phyloP scores from a whole-genome alignment of 108 stramenopile species.

The Cyclostephanos invisitatus region DNA sequence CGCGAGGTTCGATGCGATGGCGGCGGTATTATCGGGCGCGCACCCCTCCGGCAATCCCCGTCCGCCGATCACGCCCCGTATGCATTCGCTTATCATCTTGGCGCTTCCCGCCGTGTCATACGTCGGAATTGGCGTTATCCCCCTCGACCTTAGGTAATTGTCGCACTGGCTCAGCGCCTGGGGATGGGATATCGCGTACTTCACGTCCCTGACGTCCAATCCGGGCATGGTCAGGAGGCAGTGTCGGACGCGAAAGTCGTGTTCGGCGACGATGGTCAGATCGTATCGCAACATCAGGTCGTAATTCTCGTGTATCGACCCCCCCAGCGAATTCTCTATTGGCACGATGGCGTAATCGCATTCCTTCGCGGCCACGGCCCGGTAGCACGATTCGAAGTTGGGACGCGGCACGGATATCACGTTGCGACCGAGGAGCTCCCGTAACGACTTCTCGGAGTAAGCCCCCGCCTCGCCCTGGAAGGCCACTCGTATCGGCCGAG shows the following conservation, averaged over 20 bases:
- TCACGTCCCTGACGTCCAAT: constrained; percentile 72
- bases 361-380: constrained; percentile 92
- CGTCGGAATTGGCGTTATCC: constrained; percentile 77
- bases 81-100: constrained; percentile 83
- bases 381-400: constrained; percentile 94
- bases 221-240: constrained; percentile 85
- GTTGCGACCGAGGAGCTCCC: constrained; percentile 87
- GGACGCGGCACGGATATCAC: constrained; percentile 88
- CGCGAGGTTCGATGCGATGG: constrained; percentile 94
- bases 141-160: constrained; percentile 85
- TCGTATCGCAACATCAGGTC: constrained; percentile 97
- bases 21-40: constrained; percentile 89
- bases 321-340: constrained; percentile 96
- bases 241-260: constrained; percentile 95
- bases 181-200: constrained; percentile 93
- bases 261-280: constrained; percentile 78
- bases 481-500: constrained; percentile 73
- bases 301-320: constrained; percentile 97
- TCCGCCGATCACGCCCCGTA: constrained; percentile 2
- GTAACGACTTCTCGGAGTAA: constrained; percentile 94
- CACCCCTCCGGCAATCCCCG: constrained; percentile 66
- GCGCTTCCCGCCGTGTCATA: constrained; percentile 98
- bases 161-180: constrained; percentile 99
- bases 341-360: constrained; percentile 95
- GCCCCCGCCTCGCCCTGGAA: constrained; percentile 98